Conservation (phyloP, 2,329 filamentous ascomycete species). For the Colletotrichum brevisporum region DNA sequence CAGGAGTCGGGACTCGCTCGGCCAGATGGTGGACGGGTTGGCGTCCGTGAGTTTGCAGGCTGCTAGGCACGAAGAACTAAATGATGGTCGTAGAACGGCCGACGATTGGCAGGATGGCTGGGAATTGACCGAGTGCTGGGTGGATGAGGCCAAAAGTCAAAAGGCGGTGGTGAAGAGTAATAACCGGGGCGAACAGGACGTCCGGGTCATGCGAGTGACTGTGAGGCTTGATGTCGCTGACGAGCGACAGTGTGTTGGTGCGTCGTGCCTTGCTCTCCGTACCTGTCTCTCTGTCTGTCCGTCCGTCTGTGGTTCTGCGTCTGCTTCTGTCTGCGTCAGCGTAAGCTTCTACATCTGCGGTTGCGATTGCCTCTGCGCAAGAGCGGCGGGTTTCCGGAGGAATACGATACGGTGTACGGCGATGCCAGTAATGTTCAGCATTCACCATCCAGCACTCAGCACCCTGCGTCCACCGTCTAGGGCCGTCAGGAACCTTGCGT, state of each 20-base stretch:
- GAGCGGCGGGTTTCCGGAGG: no score
- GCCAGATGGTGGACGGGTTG: not conserved
- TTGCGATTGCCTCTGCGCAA: no score
- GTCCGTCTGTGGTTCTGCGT: no score
- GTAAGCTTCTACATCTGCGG: no score
- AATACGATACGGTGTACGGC: no score
- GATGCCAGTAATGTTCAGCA: not conserved
- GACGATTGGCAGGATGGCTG: conserved; percentile 30
- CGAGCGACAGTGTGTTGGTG: not conserved
- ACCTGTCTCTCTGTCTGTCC: no score
- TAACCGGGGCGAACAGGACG: conserved; percentile 19
- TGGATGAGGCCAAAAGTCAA: conserved; percentile 32
- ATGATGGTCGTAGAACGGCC: conserved; percentile 11
- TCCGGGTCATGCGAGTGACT: conserved; percentile 8
- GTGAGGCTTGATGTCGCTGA: conserved; percentile 10
- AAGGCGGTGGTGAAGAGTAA: conserved; percentile 8
- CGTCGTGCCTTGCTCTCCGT: not conserved
- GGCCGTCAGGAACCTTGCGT: conserved; percentile 18
- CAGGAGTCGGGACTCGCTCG: not conserved
- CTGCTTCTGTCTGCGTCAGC: no score
- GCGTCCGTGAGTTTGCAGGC: conserved; percentile 7
- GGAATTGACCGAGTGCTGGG: conserved; percentile 25
- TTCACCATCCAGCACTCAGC: not conserved
- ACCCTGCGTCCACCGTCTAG: not conserved
- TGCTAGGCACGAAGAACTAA: conserved; percentile 36